Evolutionary conservation across 768 basidiomycete genomes (phyloP).

Genomic region (Lactifluus piperatus): DNA sequence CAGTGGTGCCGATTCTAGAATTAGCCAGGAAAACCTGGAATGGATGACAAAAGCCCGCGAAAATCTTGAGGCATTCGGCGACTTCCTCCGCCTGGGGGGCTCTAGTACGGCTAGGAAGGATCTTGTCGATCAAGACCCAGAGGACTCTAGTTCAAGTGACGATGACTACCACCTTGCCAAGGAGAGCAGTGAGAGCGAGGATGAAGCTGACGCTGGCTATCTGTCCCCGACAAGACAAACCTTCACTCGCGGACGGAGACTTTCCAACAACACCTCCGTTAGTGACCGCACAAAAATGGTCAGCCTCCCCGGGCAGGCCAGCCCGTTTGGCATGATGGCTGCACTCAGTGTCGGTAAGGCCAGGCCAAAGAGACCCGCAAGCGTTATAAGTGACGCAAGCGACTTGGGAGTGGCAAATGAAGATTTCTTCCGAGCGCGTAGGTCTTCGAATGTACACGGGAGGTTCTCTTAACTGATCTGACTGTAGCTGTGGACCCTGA

Average conservation of each 20-base stretch:
- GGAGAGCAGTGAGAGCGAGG: conserved; percentile 14
- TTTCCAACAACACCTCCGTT: conserved; percentile 21
- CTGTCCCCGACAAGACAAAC: conserved; percentile 28
- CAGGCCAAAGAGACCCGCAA: conserved; percentile 18
- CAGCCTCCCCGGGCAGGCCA: conserved; percentile 49
- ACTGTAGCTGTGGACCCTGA: conserved; percentile 9
- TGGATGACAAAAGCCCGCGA: conserved; percentile 73
- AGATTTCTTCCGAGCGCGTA: conserved; percentile 51
- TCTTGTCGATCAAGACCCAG: conserved; percentile 24
- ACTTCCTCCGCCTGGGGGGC: conserved; percentile 54
- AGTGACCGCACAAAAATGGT: conserved; percentile 40
- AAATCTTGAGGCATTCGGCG: conserved; percentile 58
- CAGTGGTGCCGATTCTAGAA: conserved; percentile 19
- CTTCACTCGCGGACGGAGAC: conserved; percentile 23
- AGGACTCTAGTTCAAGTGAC: conserved; percentile 28
- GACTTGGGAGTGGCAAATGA: conserved; percentile 46
- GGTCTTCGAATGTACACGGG: background rate
- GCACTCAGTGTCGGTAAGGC: conserved; percentile 42
- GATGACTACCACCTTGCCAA: conserved; percentile 32
- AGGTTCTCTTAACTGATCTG: background rate
- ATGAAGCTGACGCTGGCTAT: conserved; percentile 33
- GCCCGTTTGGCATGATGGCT: conserved; percentile 74
- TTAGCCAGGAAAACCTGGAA: conserved; percentile 51
- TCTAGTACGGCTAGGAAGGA: conserved; percentile 41
- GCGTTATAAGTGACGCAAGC: conserved; percentile 21